phyloP scores from a whole-genome alignment of 192 early-diverging fungal genomes.

The Chytriomyces confervae region DNA sequence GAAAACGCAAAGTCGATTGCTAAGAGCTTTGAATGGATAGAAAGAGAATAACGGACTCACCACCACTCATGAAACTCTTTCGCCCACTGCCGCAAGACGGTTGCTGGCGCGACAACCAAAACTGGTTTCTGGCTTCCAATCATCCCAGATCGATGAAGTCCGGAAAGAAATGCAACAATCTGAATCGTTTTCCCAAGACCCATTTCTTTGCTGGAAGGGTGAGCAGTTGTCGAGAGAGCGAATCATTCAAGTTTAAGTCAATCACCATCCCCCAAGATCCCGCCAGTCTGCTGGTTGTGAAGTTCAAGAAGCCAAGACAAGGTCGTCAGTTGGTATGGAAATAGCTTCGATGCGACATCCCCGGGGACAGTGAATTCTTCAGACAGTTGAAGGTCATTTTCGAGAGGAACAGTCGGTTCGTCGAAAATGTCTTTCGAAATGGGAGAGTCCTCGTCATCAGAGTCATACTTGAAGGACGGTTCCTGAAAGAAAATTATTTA shows the following conservation, averaged over 20 bases:
- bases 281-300: constrained; percentile 84
- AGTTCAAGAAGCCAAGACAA: constrained; percentile 88
- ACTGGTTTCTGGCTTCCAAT: constrained; percentile 58
- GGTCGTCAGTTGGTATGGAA: constrained; percentile 91
- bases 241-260: constrained; percentile 59
- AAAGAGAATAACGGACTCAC: constrained; percentile 18
- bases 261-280: constrained; percentile 90
- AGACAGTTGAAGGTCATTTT: constrained; percentile 1
- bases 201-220: constrained; percentile 37
- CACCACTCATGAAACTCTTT: constrained; percentile 70
- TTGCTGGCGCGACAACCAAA: constrained; percentile 66
- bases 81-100: constrained; percentile 62
- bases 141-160: constrained; percentile 73
- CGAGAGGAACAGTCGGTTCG: constrained; percentile 8
- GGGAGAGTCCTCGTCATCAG: constrained; percentile 59
- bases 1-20: no score
- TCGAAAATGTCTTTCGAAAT: constrained; percentile 49
- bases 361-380: constrained; percentile 66
- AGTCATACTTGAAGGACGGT: constrained; percentile 34
- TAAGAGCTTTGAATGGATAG: no score
- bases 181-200: constrained; percentile 96
- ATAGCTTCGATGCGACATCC: constrained; percentile 77
- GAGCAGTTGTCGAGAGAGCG: constrained; percentile 9
- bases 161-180: constrained; percentile 80
- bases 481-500: constrained; percentile 8